Evolutionary conservation across 2,329 filamentous ascomycete genomes (phyloP), one percentile per base, ranked within the genome.

Genomic region (Neofusicoccum laricinum): DNA sequence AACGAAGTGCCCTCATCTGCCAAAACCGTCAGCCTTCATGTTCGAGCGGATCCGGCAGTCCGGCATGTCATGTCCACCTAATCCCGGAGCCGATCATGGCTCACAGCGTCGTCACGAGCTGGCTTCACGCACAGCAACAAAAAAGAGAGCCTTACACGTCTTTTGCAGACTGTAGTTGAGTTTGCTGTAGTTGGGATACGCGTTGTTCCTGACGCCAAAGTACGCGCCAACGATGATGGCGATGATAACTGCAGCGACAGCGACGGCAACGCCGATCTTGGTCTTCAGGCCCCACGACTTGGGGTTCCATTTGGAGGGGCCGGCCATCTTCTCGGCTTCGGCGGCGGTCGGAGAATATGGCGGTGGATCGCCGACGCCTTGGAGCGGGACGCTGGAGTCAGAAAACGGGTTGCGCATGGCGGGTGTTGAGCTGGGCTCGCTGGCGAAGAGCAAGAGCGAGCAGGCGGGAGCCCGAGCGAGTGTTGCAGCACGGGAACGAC

Each of bases 131-230:
- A 92, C 80, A 68, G 92, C 83, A 61, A 30, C 12, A 0, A 11
- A 92, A 89, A 73, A 92, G 87, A 50, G 92, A 89, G 4, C 85
- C 86, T 58, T 84, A 87, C 82, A 69, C 86, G 86, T 73, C 32
- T 51, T 38, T 30, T 40, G 30, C 19, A 64, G 45, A 10, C 41
- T 41, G 46, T 64, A 64, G 7, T 64, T 64, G 32, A 64, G 53
- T 21, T 51, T 64, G 51, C 45, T 64, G 53, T 64, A 64, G 10
- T 64, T 53, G 19, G 63, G 63, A 25, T 64, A 64, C 6, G 34
- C 19, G 34, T 43, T 51, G 30, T 58, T 58, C 41, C 53, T 49
- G 10, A 51, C 53, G 11, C 63, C 63, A 25, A 34, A 64, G 38
- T 64, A 64, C 3, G 63, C 63, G 7, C 87, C 88, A 0, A 87